Conservation (phyloP, 2,329 filamentous ascomycete genomes). For the Colletotrichum karsti region DNA sequence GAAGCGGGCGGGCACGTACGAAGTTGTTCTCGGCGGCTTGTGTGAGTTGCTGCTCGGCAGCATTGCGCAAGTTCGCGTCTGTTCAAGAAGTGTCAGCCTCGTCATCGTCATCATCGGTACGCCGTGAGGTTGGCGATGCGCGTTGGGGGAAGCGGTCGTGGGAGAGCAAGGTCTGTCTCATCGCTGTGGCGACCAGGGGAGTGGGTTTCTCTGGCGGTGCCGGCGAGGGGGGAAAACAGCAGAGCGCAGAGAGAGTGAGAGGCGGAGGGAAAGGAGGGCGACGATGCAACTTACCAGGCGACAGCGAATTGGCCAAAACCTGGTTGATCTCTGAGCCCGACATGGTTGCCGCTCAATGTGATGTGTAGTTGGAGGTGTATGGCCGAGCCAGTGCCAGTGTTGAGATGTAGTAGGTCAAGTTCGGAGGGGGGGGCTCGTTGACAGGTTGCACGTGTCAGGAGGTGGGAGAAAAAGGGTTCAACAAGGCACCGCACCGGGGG, state of each 20-base stretch:
- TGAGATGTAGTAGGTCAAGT: constrained; percentile 12
- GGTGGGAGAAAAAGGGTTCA: constrained; percentile 26
- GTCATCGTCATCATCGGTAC: background rate
- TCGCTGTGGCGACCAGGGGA: constrained; percentile 13
- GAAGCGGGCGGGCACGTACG: constrained; percentile 62
- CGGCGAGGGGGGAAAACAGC: constrained; percentile 9
- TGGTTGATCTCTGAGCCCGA: constrained; percentile 92
- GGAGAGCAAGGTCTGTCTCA: background rate
- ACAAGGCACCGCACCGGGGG: constrained; percentile 19
- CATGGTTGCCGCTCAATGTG: constrained; percentile 57
- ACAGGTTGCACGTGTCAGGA: constrained; percentile 29
- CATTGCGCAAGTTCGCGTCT: constrained; percentile 91
- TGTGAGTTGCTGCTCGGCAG: constrained; percentile 91
- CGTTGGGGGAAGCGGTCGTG: constrained; percentile 18
- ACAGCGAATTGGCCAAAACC: constrained; percentile 97
- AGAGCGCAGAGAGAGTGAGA: constrained; percentile 10
- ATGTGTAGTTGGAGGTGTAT: constrained; percentile 17
- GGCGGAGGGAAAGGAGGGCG: background rate
- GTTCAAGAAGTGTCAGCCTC: constrained; percentile 38
- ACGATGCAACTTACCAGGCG: constrained; percentile 74
- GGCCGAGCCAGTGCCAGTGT: constrained; percentile 27
- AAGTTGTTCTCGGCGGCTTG: constrained; percentile 96
- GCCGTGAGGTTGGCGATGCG: constrained; percentile 8
- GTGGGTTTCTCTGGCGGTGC: constrained; percentile 8
- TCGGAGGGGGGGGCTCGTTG: constrained; percentile 24